phyloP scores from a whole-genome alignment of 106 monocot genomes.

The Acorus calamus region DNA sequence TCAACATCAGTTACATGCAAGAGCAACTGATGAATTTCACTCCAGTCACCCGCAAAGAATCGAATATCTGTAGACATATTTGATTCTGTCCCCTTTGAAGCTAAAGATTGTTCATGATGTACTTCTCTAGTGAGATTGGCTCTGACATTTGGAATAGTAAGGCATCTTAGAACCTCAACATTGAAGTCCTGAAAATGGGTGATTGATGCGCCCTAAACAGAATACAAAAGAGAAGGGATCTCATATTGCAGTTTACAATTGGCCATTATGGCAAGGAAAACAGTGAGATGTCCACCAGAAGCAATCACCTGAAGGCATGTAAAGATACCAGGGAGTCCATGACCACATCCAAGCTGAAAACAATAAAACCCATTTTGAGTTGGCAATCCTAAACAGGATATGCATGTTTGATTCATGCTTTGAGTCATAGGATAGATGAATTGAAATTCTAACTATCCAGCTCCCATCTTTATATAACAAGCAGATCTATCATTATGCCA shows the following conservation, averaged over 20 bases:
- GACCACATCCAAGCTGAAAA: slow-evolving; percentile 89
- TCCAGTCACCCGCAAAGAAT: slow-evolving; percentile 96
- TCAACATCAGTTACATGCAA: slow-evolving; percentile 12
- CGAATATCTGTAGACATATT: slow-evolving; percentile 19
- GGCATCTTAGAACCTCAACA: slow-evolving; percentile 61
- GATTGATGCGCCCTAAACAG: slow-evolving; percentile 53
- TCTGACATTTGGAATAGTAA: slow-evolving; percentile 80
- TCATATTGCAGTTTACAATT: neutral
- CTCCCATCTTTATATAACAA: too few species aligned
- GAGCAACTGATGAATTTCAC: slow-evolving; percentile 62
- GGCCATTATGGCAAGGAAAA: too few species aligned
- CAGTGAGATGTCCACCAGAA: too few species aligned
- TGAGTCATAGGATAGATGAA: too few species aligned
- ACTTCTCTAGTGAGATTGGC: slow-evolving; percentile 31
- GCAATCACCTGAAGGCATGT: slow-evolving; percentile 40
- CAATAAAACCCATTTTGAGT: neutral
- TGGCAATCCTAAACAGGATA: too few species aligned
- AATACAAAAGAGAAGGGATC: neutral
- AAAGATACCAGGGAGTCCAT: slow-evolving; percentile 86
- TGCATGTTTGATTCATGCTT: too few species aligned
- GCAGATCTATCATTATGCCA: too few species aligned
- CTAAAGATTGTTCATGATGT: neutral
- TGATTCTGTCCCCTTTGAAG: neutral
- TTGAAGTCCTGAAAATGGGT: slow-evolving; percentile 97
- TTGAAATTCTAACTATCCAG: too few species aligned